phyloP scores from a whole-genome alignment of 495 filamentous ascomycete genomes.

The Paragyromitra xinjiangensis region DNA sequence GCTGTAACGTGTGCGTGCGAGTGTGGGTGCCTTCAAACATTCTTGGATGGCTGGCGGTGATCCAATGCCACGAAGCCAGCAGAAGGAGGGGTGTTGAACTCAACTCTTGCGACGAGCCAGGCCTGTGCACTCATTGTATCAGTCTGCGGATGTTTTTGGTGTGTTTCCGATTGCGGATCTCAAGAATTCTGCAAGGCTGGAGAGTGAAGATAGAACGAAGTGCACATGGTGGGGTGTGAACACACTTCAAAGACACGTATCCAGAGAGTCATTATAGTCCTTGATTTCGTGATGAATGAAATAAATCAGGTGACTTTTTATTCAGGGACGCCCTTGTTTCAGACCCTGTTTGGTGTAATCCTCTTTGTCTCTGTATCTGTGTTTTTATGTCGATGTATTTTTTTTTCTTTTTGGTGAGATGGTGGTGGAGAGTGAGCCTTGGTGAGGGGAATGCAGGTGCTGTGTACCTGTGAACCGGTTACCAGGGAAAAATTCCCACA shows the following conservation, averaged over 20 bases:
- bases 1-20: slow-evolving; percentile 13
- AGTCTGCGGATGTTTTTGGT: slow-evolving; percentile 12
- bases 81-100: slow-evolving; percentile 38
- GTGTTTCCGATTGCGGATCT: slow-evolving; percentile 45
- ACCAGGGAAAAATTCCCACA: slow-evolving; percentile 3
- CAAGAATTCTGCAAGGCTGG: slow-evolving; percentile 27
- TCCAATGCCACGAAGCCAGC: slow-evolving; percentile 45
- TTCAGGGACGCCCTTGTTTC: slow-evolving; percentile 34
- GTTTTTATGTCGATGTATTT: slow-evolving; percentile 5
- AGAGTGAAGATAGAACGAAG: slow-evolving; percentile 33
- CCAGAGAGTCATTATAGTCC: slow-evolving; percentile 54
- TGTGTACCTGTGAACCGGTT: slow-evolving; percentile 28
- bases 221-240: slow-evolving; percentile 54
- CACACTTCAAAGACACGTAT: slow-evolving; percentile 64
- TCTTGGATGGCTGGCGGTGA: slow-evolving; percentile 24
- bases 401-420: slow-evolving; percentile 7
- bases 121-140: slow-evolving; percentile 45
- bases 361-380: background rate
- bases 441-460: slow-evolving; percentile 13
- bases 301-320: slow-evolving; percentile 30
- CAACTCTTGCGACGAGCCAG: slow-evolving; percentile 58
- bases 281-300: slow-evolving; percentile 21
- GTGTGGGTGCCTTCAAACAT: slow-evolving; percentile 28
- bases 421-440: slow-evolving; percentile 12
- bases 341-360: background rate